A percentile compares a stretch with the other conserved stretches of the same genome.
These are phyloP conservation scores for Sporothrix schenckii DNA, from an alignment of 2,329 filamentous ascomycete species.

Conservation along the genomic window DNA sequence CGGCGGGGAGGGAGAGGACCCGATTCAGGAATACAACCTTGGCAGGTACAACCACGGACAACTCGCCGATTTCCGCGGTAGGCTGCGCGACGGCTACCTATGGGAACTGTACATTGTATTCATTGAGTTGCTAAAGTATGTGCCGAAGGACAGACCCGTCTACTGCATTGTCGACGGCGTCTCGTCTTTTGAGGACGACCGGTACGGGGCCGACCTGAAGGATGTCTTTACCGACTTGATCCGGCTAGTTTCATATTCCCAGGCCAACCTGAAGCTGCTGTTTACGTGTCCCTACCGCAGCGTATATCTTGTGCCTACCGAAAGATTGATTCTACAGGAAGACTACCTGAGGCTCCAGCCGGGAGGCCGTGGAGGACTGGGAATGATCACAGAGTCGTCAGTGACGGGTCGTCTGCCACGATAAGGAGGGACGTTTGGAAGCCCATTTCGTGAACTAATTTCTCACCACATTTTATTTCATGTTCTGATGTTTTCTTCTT, in stretches of 20 bases:
- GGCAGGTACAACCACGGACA: not conserved
- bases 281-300: slow-evolving; percentile 24
- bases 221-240: not conserved
- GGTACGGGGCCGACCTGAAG: not conserved
- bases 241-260: not conserved
- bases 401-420: not conserved
- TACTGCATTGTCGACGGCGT: slow-evolving; percentile 26
- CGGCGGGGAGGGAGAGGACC: no score
- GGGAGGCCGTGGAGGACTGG: not conserved
- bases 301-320: not conserved
- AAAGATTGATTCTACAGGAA: not conserved
- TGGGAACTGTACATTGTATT: not conserved
- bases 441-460: not conserved
- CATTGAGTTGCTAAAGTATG: not conserved
- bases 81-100: not conserved
- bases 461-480: not conserved
- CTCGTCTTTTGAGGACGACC: slow-evolving; percentile 13
- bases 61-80: not conserved
- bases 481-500: not conserved
- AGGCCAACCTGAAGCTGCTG: slow-evolving; percentile 8
- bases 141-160: not conserved
- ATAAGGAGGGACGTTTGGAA: not conserved
- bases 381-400: not conserved
- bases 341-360: not conserved
- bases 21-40: not conserved